Evolutionary conservation across 805 yeast species (phyloP).

Genomic region (Saccharomycopsis selenospora): DNA sequence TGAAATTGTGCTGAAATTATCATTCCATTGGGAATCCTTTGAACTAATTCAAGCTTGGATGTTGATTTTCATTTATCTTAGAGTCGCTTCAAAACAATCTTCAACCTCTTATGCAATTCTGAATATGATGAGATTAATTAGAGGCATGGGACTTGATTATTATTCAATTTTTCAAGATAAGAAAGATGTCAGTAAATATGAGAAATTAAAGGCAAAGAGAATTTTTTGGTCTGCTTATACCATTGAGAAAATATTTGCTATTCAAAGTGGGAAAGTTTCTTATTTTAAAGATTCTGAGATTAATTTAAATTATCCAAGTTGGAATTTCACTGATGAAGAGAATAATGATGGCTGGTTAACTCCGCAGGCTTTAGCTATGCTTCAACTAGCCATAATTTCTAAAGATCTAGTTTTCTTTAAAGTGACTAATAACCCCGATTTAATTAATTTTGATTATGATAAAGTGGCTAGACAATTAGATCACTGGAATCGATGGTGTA

Average conservation of each 20-base stretch:
- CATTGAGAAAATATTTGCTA: constrained; percentile 45
- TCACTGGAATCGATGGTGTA: constrained; percentile 22
- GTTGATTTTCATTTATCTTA: constrained; percentile 36
- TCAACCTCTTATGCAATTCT: constrained; percentile 37
- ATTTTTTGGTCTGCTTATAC: constrained; percentile 50
- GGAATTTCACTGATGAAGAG: constrained; percentile 26
- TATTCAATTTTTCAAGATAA: constrained; percentile 26
- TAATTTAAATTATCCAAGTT: constrained; percentile 29
- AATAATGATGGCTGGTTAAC: constrained; percentile 43
- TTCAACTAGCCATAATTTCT: constrained; percentile 37
- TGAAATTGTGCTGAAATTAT: constrained; percentile 32
- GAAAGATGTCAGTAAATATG: constrained; percentile 27
- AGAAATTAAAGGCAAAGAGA: constrained; percentile 40
- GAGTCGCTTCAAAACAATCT: constrained; percentile 39
- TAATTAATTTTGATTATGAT: constrained; percentile 14
- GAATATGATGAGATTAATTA: constrained; percentile 36
- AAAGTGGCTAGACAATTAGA: constrained; percentile 21
- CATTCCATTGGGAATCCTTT: constrained; percentile 46
- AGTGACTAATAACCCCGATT: constrained; percentile 22
- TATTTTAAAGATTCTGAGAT: constrained; percentile 33
- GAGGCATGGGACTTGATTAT: constrained; percentile 37
- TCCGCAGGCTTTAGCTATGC: constrained; percentile 38
- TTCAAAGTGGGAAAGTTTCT: constrained; percentile 44
- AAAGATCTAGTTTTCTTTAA: constrained; percentile 31
- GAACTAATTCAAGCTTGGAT: constrained; percentile 47